Evolutionary conservation across 192 early-diverging fungal species (phyloP), one percentile per base, ranked within the genome.

Genomic region (Coemansia sp.): DNA sequence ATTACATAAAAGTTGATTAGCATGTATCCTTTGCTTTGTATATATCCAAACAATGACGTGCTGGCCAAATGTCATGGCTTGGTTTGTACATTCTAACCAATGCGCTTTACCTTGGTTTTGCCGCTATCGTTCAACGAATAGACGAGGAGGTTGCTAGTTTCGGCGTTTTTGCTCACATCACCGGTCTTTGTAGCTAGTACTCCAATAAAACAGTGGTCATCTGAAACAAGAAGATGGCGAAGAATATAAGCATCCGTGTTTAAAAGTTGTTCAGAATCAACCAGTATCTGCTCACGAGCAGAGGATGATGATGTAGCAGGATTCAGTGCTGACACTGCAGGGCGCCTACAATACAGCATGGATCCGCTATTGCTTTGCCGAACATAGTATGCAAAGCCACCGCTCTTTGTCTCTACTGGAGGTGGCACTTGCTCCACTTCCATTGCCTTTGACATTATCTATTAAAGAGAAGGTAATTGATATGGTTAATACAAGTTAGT

Each of bases 371-470:
- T 20, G 21, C 52, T 57, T 42, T 21, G 42, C 16, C 51, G 40
- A 16, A 49, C 31, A 37, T 73, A 82, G 45, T 82, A 82, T 2
- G 68, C 57, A 70, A 63, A 76, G 21, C 37, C 33, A 28, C 79
- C 79, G 58, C 61, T 76, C 53, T 35, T 37, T 15, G 70, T 82
- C 48, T 82, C 74, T n/a, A 82, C 56, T 0, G 79, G 74, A 40
- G 74, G 79, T 29, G 79, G 74, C 29, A 74, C 21, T 16, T 59
- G 26, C 20, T 73, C 67, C 35, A 77, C 79, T 13, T 77, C 70
- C 2, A 65, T 72, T 52, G 79, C 79, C 35, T 64, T 60, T 3
- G 35, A 39, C 70, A 82, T 69, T 18, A 75, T 74, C 59, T 72
- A 65, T 15, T 2, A 49, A 25, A 23, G n/a, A n/a, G n/a, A n/a